A percentile compares a stretch with the other conserved stretches of the same genome.
Evolutionary conservation across 352 stramenopile genomes (phyloP).

Genomic region (Globisporangium polare): DNA sequence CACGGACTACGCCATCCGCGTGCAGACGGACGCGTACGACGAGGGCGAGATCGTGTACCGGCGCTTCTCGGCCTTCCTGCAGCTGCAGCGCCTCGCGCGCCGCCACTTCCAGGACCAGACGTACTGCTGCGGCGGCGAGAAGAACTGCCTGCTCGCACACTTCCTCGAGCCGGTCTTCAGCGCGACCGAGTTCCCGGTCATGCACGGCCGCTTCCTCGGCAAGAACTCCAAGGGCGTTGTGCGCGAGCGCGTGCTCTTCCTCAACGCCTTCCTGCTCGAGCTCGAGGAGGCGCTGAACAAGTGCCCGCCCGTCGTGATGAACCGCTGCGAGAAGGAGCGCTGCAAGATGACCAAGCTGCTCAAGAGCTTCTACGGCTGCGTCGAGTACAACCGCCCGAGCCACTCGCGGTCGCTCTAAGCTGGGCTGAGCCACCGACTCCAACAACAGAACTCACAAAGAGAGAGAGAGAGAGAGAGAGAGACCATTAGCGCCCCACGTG

Average conservation of each 20-base stretch:
- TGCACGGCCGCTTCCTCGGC: slow-evolving; percentile 64
- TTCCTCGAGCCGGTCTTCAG: slow-evolving; percentile 70
- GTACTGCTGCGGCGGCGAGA: slow-evolving; percentile 64
- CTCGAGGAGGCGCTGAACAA: slow-evolving; percentile 76
- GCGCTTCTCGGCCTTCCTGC: slow-evolving; percentile 82
- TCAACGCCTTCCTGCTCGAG: slow-evolving; percentile 78
- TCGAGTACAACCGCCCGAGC: slow-evolving; percentile 36
- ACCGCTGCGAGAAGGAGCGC: slow-evolving; percentile 71
- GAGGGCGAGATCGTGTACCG: slow-evolving; percentile 72
- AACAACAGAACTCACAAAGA: neutral
- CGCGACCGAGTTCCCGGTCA: slow-evolving; percentile 71
- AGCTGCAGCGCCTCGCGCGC: slow-evolving; percentile 70
- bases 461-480: too few relatives aligned
- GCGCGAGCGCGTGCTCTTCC: slow-evolving; percentile 68
- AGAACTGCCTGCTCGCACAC: slow-evolving; percentile 57
- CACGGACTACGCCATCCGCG: slow-evolving; percentile 84
- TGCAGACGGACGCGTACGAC: slow-evolving; percentile 57
- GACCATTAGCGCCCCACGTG: neutral
- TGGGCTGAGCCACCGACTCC: neutral
- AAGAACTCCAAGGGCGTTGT: slow-evolving; percentile 84
- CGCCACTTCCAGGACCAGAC: slow-evolving; percentile 63
- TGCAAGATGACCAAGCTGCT: slow-evolving; percentile 84
- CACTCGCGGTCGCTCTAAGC: slow-evolving; percentile 43
- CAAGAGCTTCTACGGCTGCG: slow-evolving; percentile 83
- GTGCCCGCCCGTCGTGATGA: slow-evolving; percentile 66